phyloP scores from a whole-genome alignment of 495 filamentous ascomycete genomes.

The Aspergillus ostianus region DNA sequence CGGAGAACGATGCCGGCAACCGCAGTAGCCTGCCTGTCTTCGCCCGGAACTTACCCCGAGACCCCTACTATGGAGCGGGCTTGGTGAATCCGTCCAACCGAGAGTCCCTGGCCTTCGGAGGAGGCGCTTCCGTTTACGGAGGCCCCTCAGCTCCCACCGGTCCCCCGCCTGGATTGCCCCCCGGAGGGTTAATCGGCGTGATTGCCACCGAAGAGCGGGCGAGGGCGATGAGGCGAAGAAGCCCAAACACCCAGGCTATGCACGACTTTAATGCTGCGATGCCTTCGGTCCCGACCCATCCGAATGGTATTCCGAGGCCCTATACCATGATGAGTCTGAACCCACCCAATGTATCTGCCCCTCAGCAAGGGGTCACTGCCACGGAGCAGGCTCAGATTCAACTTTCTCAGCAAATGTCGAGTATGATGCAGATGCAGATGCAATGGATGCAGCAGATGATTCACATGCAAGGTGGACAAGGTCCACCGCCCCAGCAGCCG shows the following conservation, averaged over 20 bases:
- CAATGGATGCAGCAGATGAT: slow-evolving; percentile 76
- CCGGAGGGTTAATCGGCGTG: slow-evolving; percentile 83
- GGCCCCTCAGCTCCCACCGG: slow-evolving; percentile 44
- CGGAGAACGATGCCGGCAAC: slow-evolving; percentile 40
- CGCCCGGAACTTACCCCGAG: slow-evolving; percentile 79
- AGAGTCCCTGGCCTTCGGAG: slow-evolving; percentile 71
- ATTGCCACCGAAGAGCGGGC: slow-evolving; percentile 83
- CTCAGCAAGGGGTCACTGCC: slow-evolving; percentile 37
- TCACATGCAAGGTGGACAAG: slow-evolving; percentile 60
- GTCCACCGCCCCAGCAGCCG: slow-evolving; percentile 21
- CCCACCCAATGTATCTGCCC: slow-evolving; percentile 32
- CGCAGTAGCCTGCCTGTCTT: slow-evolving; percentile 70
- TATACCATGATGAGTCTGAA: slow-evolving; percentile 50
- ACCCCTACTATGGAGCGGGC: slow-evolving; percentile 85
- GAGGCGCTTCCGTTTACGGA: slow-evolving; percentile 55
- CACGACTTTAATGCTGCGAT: slow-evolving; percentile 40
- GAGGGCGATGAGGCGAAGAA: slow-evolving; percentile 73
- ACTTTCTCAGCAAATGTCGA: slow-evolving; percentile 82
- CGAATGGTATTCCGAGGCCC: slow-evolving; percentile 39
- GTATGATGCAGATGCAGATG: slow-evolving; percentile 94
- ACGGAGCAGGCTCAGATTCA: slow-evolving; percentile 78
- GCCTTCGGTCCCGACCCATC: slow-evolving; percentile 28
- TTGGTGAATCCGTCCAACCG: slow-evolving; percentile 71
- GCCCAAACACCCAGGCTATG: slow-evolving; percentile 61
- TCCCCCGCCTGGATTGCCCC: slow-evolving; percentile 39